phyloP scores from a whole-genome alignment of 2,329 filamentous ascomycete genomes.

The Aspergillus fijiensis region DNA sequence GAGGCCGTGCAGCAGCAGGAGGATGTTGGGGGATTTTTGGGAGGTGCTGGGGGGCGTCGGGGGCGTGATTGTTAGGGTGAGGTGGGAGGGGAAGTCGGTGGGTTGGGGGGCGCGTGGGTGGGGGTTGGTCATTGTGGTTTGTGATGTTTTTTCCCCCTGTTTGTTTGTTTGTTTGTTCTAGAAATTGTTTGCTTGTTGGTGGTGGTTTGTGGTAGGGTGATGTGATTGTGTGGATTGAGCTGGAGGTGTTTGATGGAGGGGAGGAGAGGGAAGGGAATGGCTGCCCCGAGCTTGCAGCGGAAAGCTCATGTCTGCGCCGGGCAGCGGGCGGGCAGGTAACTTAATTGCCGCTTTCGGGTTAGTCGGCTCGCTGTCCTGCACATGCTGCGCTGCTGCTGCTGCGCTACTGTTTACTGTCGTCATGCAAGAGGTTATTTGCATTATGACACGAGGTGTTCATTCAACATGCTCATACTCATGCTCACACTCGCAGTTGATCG shows the following conservation, averaged over 20 bases:
- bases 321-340: not conserved
- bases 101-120: constrained; percentile 22
- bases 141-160: not conserved
- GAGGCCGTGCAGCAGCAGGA: constrained; percentile 80
- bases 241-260: not conserved
- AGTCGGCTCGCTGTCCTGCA: not conserved
- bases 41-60: constrained; percentile 37
- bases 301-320: too few relatives aligned
- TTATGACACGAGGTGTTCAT: too few relatives aligned
- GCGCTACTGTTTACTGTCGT: too few relatives aligned
- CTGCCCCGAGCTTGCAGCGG: not conserved
- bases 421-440: too few relatives aligned
- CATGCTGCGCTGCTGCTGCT: too few relatives aligned
- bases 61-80: constrained; percentile 42
- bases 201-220: not conserved
- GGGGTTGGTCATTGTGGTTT: not conserved
- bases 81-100: constrained; percentile 48
- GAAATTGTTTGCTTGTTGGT: not conserved
- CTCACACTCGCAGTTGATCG: too few relatives aligned
- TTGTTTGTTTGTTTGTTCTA: constrained; percentile 1
- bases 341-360: not conserved
- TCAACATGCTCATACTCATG: too few relatives aligned
- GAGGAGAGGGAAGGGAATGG: not conserved
- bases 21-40: constrained; percentile 62
- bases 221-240: not conserved